phyloP scores from a whole-genome alignment of 129 eudicot genomes.

The Helianthus tuberosus region DNA sequence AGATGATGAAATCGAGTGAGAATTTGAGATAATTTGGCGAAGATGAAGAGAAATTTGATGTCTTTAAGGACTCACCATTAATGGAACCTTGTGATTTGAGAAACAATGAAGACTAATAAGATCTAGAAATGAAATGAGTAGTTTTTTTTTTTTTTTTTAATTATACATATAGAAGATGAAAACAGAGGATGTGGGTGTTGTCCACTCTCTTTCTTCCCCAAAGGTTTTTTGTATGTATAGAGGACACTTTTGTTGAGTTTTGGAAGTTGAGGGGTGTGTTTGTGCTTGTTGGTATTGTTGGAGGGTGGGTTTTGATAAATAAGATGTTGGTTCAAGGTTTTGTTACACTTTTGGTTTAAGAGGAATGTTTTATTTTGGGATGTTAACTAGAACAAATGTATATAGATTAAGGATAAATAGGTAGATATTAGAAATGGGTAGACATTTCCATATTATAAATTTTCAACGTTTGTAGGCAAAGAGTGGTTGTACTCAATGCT shows the following conservation, averaged over 20 bases:
- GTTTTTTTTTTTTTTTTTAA: neutral
- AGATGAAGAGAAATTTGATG: slow-evolving; percentile 1
- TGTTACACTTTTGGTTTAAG: too few relatives aligned
- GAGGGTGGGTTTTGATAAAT: neutral
- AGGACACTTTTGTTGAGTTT: slow-evolving; percentile 9
- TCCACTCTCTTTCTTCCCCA: slow-evolving; percentile 40
- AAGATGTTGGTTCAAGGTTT: neutral
- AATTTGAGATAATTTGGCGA: slow-evolving; percentile 11
- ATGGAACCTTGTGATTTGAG: slow-evolving; percentile 41
- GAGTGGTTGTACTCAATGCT: too few relatives aligned
- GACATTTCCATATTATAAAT: too few relatives aligned
- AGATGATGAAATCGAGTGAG: slow-evolving; percentile 9
- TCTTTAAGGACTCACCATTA: slow-evolving; percentile 47
- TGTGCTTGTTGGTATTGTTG: neutral
- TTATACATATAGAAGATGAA: slow-evolving; percentile 32
- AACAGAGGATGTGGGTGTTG: slow-evolving; percentile 59
- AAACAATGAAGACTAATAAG: slow-evolving; percentile 44
- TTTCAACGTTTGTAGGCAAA: too few relatives aligned
- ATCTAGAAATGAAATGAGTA: slow-evolving; percentile 53
- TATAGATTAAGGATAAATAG: too few relatives aligned
- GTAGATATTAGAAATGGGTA: too few relatives aligned
- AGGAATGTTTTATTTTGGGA: too few relatives aligned
- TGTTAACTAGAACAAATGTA: too few relatives aligned
- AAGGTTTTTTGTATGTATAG: slow-evolving; percentile 8
- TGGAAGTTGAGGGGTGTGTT: slow-evolving; percentile 23